These are phyloP conservation scores for Chloris gayana DNA, from an alignment of 176 grass and related monocot genomes.

Conservation along the genomic window DNA sequence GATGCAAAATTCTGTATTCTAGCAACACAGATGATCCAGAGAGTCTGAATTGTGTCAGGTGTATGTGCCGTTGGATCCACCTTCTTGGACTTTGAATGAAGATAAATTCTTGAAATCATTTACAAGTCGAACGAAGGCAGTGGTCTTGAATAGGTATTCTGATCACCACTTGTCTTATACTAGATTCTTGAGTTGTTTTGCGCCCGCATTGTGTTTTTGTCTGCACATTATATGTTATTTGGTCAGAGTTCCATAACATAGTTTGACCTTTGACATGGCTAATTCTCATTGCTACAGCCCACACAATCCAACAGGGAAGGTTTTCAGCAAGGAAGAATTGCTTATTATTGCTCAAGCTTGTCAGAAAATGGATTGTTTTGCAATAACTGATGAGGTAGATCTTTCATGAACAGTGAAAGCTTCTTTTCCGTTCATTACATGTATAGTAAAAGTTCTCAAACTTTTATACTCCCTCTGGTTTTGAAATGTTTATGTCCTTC, in stretches of 20 bases:
- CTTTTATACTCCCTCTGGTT: not conserved
- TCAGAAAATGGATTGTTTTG: conserved; percentile 74
- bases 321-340: conserved; percentile 74
- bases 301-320: conserved; percentile 94
- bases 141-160: conserved; percentile 83
- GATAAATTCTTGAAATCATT: conserved; percentile 72
- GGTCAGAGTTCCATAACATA: not conserved
- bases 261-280: conserved; percentile 16
- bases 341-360: conserved; percentile 62
- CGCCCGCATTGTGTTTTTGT: not conserved
- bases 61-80: conserved; percentile 82
- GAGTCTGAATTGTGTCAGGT: conserved; percentile 46
- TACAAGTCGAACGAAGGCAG: conserved; percentile 80
- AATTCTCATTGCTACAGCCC: conserved; percentile 61
- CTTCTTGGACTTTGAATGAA: conserved; percentile 69
- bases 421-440: not conserved
- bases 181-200: not conserved
- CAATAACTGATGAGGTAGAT: conserved; percentile 82
- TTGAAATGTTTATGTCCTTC: too few species aligned
- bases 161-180: not conserved
- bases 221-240: not conserved
- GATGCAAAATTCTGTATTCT: not conserved
- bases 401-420: not conserved
- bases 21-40: not conserved
- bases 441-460: conserved; percentile 6